Base-by-base conservation (phyloP, 345 rosid genomes). In the Rhodomyrtus tomentosa region DNA sequence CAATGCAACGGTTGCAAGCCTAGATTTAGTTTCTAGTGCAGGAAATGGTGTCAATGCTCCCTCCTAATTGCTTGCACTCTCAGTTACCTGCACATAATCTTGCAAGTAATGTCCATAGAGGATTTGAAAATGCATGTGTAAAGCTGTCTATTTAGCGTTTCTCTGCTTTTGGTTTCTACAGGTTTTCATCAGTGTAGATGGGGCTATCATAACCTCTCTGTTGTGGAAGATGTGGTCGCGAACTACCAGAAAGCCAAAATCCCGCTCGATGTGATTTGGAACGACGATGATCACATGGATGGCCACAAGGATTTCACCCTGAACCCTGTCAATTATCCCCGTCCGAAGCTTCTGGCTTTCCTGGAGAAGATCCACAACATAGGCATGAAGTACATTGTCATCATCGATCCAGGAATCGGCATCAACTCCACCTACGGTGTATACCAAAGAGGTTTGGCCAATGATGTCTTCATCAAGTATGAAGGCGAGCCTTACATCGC, bases 221-320 rank as follows among this genome's bases (percentile, higher is more conserved):
- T 96, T 5, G 92, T 96, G 5, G 99, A 97, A 91, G 99, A 97
- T 29, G 99, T 97, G 18, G 99, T 97, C 4, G 96, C 89, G 27
- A 96, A 88, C 89, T 97, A 97, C 92, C 83, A 92, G 72, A 93
- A 92, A 88, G 96, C 98, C 7, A 86, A 92, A 86, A 97, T 97
- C 85, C 99, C 99, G 4, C 98, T 95, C 7, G 99, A 97, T 62
- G 99, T 97, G 74, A 96, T 96, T 24, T 96, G 99, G 99, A 97
- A 93, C 55, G 99, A 97, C 80, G 99, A 95, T 84, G 99, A 97
- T 91, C 98, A 97, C 92, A 97, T 96, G 99, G 99, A 97, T 3
- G 91, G 91, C 48, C 90, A 96, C 85, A 98, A 96, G 91, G 99
- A 98, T 87, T 98, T 98, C 90, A 97, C 99, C 27, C 89, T 97